Conservation (phyloP, 257 asterid genomes). For the Solanum phureja region DNA sequence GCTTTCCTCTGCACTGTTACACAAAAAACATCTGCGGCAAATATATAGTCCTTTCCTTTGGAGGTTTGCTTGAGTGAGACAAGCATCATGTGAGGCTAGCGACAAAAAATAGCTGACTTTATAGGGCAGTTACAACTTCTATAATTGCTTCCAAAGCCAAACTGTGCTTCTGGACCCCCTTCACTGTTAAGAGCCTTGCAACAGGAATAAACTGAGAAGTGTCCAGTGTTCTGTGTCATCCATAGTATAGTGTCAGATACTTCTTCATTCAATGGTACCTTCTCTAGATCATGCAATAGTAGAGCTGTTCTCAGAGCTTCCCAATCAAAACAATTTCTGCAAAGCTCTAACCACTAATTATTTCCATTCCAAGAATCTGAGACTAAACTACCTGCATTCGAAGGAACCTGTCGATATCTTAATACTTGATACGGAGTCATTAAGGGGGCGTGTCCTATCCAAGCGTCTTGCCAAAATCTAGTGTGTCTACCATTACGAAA, state of each 20-base stretch:
- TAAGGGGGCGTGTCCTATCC: not conserved
- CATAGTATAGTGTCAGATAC: not conserved
- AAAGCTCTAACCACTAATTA: not conserved
- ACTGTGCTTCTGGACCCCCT: not conserved
- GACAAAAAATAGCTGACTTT: not conserved
- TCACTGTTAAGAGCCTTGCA: not conserved
- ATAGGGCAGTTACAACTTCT: not conserved
- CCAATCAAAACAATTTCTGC: not conserved
- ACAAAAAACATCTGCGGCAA: not conserved
- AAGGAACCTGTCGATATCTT: not conserved
- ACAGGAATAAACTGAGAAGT: not conserved
- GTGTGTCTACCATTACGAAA: not conserved
- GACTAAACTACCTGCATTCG: not conserved
- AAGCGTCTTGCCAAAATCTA: not conserved
- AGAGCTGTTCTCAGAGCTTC: not conserved
- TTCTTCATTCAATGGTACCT: not conserved
- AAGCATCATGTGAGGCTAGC: not conserved
- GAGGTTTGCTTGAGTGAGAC: not conserved
- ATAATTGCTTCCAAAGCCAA: not conserved
- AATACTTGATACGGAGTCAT: not conserved
- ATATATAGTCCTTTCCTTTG: not conserved
- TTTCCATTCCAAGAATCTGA: not conserved
- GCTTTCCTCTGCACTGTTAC: not conserved
- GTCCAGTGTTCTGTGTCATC: not conserved
- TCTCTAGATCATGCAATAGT: not conserved